Evolutionary conservation across 208 protist genomes (phyloP).

Genomic region (Leishmania major): DNA sequence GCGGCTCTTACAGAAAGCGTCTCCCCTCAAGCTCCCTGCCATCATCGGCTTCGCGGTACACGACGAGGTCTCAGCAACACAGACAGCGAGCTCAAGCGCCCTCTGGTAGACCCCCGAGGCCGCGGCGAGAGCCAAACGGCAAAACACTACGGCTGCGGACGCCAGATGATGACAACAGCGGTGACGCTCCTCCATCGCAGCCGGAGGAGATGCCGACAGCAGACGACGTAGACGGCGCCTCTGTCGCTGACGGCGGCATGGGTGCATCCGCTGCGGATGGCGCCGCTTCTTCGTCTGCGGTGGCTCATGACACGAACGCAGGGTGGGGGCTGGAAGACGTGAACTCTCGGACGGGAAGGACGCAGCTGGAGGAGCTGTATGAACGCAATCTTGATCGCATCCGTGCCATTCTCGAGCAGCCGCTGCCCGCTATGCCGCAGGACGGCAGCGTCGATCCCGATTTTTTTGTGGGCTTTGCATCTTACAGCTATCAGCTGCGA

Average conservation of each 20-base stretch:
- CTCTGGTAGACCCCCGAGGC: background rate
- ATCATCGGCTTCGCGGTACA: background rate
- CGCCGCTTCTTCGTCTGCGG: background rate
- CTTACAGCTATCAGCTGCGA: constrained; percentile 81
- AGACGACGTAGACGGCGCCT: background rate
- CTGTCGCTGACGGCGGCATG: background rate
- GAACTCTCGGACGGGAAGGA: constrained; percentile 56
- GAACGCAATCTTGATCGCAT: constrained; percentile 61
- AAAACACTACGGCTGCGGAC: background rate
- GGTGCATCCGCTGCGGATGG: background rate
- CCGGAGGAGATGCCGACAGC: background rate
- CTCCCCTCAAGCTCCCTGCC: background rate
- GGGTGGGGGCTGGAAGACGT: constrained; percentile 70
- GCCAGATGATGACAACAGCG: background rate
- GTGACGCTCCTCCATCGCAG: background rate
- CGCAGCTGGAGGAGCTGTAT: constrained; percentile 65
- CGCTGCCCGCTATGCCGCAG: constrained; percentile 68
- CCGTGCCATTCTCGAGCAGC: constrained; percentile 61
- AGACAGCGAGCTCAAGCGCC: background rate
- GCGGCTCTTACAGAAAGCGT: background rate
- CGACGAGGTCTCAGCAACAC: background rate
- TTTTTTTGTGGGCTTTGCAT: constrained; percentile 82
- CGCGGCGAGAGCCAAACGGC: background rate
- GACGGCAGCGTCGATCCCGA: constrained; percentile 79
- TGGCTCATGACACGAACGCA: background rate